phyloP scores from a whole-genome alignment of 192 early-diverging fungal genomes.

The Backusella australiensis region DNA sequence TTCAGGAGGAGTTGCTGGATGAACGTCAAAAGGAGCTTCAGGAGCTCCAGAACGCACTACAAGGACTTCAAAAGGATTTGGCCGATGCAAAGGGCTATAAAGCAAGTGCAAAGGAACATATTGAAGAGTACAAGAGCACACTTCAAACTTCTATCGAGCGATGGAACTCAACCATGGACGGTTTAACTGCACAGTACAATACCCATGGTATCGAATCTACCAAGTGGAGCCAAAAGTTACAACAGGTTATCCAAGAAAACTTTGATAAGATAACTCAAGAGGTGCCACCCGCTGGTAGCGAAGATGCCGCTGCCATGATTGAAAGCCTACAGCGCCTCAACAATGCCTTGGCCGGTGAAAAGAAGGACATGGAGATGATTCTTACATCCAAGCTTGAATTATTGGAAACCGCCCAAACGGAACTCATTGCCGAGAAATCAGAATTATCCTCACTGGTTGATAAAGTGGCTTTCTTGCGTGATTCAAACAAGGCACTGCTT shows the following conservation, averaged over 20 bases:
- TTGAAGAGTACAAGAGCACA: background rate
- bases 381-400: background rate
- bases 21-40: background rate
- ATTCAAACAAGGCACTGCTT: background rate
- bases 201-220: background rate
- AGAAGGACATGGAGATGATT: background rate
- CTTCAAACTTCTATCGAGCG: background rate
- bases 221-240: background rate
- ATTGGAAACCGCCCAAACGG: background rate
- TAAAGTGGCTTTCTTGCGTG: background rate
- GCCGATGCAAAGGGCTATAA: background rate
- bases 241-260: background rate
- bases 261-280: background rate
- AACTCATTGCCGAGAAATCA: background rate
- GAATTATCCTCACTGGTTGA: background rate
- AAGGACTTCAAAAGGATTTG: background rate
- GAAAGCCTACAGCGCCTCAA: background rate
- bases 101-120: background rate
- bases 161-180: background rate
- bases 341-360: background rate
- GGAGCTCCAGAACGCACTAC: background rate
- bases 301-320: background rate
- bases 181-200: background rate
- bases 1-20: background rate
- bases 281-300: background rate